Evolutionary conservation across 768 basidiomycete species (phyloP).

Genomic region (Trametes cinnabarina): DNA sequence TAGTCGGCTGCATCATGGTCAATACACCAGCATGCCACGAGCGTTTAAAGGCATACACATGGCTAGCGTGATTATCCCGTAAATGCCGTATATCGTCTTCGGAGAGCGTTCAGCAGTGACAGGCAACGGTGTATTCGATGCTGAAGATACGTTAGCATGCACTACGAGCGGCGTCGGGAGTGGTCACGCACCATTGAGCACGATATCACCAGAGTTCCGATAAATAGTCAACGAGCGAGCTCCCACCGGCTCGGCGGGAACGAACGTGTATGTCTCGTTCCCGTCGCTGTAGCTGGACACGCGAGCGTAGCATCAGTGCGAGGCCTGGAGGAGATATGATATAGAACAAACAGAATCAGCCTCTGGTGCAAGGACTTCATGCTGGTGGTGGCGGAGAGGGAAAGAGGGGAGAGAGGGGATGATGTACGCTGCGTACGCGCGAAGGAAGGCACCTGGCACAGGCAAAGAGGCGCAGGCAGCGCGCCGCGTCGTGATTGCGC

Average conservation of each 20-base stretch:
- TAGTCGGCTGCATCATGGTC: slow-evolving; percentile 72
- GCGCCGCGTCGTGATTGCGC: slow-evolving; percentile 20
- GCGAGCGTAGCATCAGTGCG: slow-evolving; percentile 4
- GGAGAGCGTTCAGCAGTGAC: slow-evolving; percentile 55
- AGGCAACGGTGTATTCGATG: slow-evolving; percentile 52
- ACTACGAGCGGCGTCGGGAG: not conserved
- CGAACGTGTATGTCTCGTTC: slow-evolving; percentile 76
- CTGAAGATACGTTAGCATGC: slow-evolving; percentile 31
- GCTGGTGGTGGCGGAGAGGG: slow-evolving; percentile 29
- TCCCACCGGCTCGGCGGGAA: slow-evolving; percentile 60
- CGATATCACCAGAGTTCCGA: slow-evolving; percentile 72
- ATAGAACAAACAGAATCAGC: slow-evolving; percentile 55
- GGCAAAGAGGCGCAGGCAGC: slow-evolving; percentile 11
- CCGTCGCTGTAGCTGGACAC: slow-evolving; percentile 62
- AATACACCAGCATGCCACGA: not conserved
- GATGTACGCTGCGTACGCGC: slow-evolving; percentile 5
- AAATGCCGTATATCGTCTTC: slow-evolving; percentile 70
- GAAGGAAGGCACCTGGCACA: too few relatives aligned
- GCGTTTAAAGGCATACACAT: slow-evolving; percentile 49
- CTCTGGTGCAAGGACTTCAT: slow-evolving; percentile 75
- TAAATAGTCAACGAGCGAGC: slow-evolving; percentile 70
- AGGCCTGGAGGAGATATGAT: not conserved
- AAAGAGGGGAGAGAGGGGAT: not conserved
- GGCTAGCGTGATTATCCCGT: slow-evolving; percentile 74
- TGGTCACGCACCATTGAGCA: slow-evolving; percentile 55